Conservation (phyloP, 495 filamentous ascomycete genomes). For the Letharia lupina region DNA sequence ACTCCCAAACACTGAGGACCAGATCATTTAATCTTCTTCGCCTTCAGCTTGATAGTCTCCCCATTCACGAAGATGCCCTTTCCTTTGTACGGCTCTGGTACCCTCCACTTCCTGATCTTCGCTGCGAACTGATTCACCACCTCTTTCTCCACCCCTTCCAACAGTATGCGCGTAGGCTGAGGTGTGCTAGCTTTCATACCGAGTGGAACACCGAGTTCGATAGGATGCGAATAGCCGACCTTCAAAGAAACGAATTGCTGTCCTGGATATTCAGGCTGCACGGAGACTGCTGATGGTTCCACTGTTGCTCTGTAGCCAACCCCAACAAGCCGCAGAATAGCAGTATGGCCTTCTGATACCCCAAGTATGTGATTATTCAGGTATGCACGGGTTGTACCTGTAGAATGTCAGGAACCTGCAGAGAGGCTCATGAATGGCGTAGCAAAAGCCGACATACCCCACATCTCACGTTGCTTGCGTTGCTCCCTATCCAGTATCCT, state of each 20-base stretch:
- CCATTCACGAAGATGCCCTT: constrained; percentile 98
- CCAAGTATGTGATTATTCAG: constrained; percentile 84
- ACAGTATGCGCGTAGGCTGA: constrained; percentile 84
- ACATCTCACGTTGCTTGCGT: constrained; percentile 87
- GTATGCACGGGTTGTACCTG: constrained; percentile 82
- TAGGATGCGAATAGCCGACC: constrained; percentile 91
- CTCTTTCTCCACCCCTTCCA: constrained; percentile 81
- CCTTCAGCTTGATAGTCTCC: constrained; percentile 95
- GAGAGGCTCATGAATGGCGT: constrained; percentile 8
- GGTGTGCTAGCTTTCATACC: constrained; percentile 84
- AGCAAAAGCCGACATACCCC: constrained; percentile 58
- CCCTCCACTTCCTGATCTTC: constrained; percentile 76
- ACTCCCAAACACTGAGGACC: not conserved
- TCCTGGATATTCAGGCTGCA: constrained; percentile 58
- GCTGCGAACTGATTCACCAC: constrained; percentile 85
- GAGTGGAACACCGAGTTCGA: constrained; percentile 73
- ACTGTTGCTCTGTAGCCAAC: constrained; percentile 90
- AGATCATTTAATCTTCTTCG: constrained; percentile 91
- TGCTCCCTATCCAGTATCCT: constrained; percentile 53
- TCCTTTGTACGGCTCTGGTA: constrained; percentile 95
- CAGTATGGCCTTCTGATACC: constrained; percentile 91
- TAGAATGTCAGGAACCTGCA: constrained; percentile 13
- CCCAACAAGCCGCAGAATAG: constrained; percentile 86
- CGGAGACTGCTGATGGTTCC: constrained; percentile 63
- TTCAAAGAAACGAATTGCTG: constrained; percentile 87